Base-by-base conservation (phyloP, 345 rosid genomes). In the Clausena lansium region DNA sequence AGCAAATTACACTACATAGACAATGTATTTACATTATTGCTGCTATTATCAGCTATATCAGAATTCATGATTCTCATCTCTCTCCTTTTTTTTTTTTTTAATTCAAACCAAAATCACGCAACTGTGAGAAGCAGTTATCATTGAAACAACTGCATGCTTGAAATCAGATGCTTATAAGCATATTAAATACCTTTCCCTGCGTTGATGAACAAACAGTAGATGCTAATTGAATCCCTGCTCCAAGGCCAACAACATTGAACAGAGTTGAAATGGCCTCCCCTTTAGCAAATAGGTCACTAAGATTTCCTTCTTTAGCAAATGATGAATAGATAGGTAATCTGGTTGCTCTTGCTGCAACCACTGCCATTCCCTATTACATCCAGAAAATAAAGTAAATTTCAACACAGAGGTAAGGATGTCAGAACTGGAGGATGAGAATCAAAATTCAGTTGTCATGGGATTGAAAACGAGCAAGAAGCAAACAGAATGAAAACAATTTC, bases 231-330 rank as follows among this genome's bases (percentile, higher is more conserved):
- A 94, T 94, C 70, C 99, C 98, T 4, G 74, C 83, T 33, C 97
- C 97, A 0, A 96, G 32, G 68, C 98, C 98, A 60, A 88, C 73
- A 72, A 92, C 95, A 66, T 94, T 96, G 78, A 90, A 96, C 85
- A 96, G 92, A 73, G 98, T 96, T 68, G 98, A 96, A 83, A 96
- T 94, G 70, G 98, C 99, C 85, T 96, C 99, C 70, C 99, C 97
- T 86, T 94, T 96, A 30, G 99, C 98, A 80, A 90, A 94, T 69
- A 96, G 87, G 78, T 96, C 98, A 68, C 99, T 94, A n/a, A 96
- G 95, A 76, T 92, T 96, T 81, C 99, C 98, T 85, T 96, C 98
- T 87, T 92, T 96, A 68, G 99, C 97, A 69, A 96, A 92, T 30
- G 99, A 94, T 33, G 99, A 96, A 84, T 94, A 94, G 70, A 94